Evolutionary conservation across 805 yeast species (phyloP).

Genomic region (Maudiozyma barnettii): DNA sequence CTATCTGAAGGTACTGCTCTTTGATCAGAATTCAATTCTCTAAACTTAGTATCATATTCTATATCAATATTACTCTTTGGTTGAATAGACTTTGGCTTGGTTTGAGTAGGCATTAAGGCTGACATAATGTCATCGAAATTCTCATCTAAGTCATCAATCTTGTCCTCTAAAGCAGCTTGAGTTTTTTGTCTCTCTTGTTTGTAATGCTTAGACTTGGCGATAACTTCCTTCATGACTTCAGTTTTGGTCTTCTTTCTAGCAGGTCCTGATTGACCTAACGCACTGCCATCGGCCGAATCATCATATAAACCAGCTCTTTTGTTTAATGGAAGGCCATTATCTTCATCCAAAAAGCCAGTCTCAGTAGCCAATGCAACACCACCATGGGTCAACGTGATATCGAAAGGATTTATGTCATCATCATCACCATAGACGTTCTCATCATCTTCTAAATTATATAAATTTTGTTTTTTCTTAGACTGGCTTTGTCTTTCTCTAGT

Average conservation of each 20-base stretch:
- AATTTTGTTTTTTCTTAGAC: slow-evolving; percentile 42
- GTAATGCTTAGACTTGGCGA: slow-evolving; percentile 71
- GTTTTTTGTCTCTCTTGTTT: slow-evolving; percentile 65
- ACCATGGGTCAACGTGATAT: slow-evolving; percentile 57
- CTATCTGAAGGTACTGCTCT: slow-evolving; percentile 76
- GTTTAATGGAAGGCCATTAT: slow-evolving; percentile 10
- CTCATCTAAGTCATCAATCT: slow-evolving; percentile 61
- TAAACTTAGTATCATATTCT: slow-evolving; percentile 57
- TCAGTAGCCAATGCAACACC: slow-evolving; percentile 64
- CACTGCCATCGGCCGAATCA: slow-evolving; percentile 36
- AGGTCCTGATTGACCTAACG: slow-evolving; percentile 32
- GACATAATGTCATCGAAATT: slow-evolving; percentile 62
- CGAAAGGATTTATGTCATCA: slow-evolving; percentile 12
- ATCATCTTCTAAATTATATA: slow-evolving; percentile 70
- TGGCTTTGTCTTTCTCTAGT: slow-evolving; percentile 73
- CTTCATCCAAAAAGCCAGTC: slow-evolving; percentile 30
- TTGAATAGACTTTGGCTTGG: slow-evolving; percentile 13
- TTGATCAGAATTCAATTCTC: slow-evolving; percentile 58
- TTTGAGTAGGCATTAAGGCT: slow-evolving; percentile 30
- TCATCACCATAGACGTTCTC: slow-evolving; percentile 35
- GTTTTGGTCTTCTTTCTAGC: slow-evolving; percentile 66
- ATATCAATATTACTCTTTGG: slow-evolving; percentile 31
- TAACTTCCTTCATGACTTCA: slow-evolving; percentile 78
- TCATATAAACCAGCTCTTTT: slow-evolving; percentile 29
- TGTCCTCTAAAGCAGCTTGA: slow-evolving; percentile 49